Base-by-base conservation (phyloP, 1,284 basidiomycete genomes). In the Gymnopus androsaceus region DNA sequence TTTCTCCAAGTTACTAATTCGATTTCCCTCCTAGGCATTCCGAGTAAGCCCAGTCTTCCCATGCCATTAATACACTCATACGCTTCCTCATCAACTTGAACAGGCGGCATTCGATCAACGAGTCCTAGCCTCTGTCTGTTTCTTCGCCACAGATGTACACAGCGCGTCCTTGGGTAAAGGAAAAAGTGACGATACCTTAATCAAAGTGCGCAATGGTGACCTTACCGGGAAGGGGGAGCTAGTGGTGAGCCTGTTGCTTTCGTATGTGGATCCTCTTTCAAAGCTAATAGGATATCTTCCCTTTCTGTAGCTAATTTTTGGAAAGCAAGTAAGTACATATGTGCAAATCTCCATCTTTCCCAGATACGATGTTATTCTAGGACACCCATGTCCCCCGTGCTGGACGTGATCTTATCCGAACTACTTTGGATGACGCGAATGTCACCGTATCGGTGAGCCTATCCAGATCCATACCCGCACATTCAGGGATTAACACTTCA, bases 81-180 rank as follows among this genome's bases (percentile, higher is more conserved):
- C 15, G n/a, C 15, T 17, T 33, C 27, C 51, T 33, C 42, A 17
- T 27, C 25, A 45, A 23, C n/a, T 40, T 17, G 25, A 54, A 52
- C 52, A 92, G 90, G 90, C 90, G 54, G 90, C 92, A 0, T 94
- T 96, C 67, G 89, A 97, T 68, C 74, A 80, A 5, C 85, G 94
- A 36, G 82, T 96, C n/a, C 77, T 92, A 5, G 78, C 93, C 1
- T 81, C 90, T 0, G 90, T 95, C 52, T 95, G 94, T 73, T 97
- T 92, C 77, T 97, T 97, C 69, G 92, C 90, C 6, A 97, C 95
- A 4, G 94, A 94, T 69, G 83, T 96, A 55, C 90, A 96, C 69
- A 82, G 81, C 49, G 90, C 91, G 8, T 87, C 92, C 0, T 85
- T 96, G 25, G 92, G 91, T n/a, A 89, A 87, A 68, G 90, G 90